Conservation (phyloP, 495 filamentous ascomycete species). For the Hypoxylon lienhwacheense region DNA sequence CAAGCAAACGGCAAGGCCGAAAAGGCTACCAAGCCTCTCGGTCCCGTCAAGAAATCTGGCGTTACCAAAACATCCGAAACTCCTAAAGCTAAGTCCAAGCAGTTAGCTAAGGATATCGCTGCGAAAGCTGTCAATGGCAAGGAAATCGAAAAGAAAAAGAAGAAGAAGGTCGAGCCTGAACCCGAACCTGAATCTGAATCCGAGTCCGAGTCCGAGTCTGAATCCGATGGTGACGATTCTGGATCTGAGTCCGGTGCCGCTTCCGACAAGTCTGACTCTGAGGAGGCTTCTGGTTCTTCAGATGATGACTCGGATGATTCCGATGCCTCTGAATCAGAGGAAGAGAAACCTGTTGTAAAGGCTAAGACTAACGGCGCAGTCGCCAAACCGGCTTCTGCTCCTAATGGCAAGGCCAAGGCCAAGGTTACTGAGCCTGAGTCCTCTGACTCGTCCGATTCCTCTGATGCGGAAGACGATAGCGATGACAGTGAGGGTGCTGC, state of each 20-base stretch:
- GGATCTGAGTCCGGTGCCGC: conserved; percentile 40
- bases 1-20: conserved; percentile 50
- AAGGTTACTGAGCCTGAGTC: conserved; percentile 27
- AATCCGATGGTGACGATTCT: conserved; percentile 19
- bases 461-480: conserved; percentile 33
- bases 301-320: conserved; percentile 41
- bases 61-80: conserved; percentile 49
- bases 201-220: conserved; percentile 42
- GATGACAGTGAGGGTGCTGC: conserved; percentile 7
- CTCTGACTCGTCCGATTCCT: conserved; percentile 49
- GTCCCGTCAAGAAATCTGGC: conserved; percentile 42
- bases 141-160: conserved; percentile 56
- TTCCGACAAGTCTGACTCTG: conserved; percentile 33
- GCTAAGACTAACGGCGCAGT: conserved; percentile 17
- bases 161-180: conserved; percentile 53
- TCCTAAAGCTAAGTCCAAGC: conserved; percentile 58
- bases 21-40: conserved; percentile 43
- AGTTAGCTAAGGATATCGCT: conserved; percentile 51
- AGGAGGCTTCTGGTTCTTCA: conserved; percentile 38
- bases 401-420: conserved; percentile 18
- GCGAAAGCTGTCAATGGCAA: conserved; percentile 46
- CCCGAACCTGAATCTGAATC: conserved; percentile 34
- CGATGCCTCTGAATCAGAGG: conserved; percentile 37
- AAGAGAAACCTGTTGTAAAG: conserved; percentile 21
- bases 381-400: conserved; percentile 15